phyloP scores from a whole-genome alignment of 495 filamentous ascomycete species.

The Durotheca rogersii region DNA sequence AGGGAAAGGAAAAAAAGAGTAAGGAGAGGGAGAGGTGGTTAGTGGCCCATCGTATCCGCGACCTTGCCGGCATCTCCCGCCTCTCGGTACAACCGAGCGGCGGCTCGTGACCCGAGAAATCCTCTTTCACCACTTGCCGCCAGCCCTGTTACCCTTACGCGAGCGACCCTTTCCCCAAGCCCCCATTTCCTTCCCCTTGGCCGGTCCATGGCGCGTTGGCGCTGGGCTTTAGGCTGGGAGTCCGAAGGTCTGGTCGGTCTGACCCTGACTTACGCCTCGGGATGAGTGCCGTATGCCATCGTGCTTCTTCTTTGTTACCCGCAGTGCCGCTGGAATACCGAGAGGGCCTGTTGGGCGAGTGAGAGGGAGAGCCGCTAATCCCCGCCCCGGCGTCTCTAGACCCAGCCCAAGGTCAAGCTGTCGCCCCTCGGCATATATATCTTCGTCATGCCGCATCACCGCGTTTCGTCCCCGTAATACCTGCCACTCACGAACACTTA shows the following conservation, averaged over 20 bases:
- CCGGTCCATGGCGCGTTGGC: conserved; percentile 16
- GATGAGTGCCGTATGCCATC: conserved; percentile 31
- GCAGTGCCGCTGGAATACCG: conserved; percentile 31
- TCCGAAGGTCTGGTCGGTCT: neutral
- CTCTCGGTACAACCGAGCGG: conserved; percentile 9
- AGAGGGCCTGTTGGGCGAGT: conserved; percentile 14
- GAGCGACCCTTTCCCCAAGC: conserved; percentile 3
- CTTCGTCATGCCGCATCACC: too few relatives aligned
- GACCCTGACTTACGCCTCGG: conserved; percentile 6
- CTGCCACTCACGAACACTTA: conserved; percentile 24
- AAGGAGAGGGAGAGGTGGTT: too few relatives aligned
- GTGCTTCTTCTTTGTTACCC: conserved; percentile 25
- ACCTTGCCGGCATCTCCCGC: conserved; percentile 36
- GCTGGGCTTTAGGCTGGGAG: conserved; percentile 14
- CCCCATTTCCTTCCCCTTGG: conserved; percentile 33
- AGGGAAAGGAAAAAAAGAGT: too few relatives aligned
- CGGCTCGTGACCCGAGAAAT: conserved; percentile 35
- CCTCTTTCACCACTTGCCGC: too few relatives aligned
- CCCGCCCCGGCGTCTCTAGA: neutral
- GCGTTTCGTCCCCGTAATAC: conserved; percentile 9
- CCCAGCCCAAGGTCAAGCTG: neutral
- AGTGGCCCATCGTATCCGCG: too few relatives aligned
- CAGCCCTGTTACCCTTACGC: too few relatives aligned
- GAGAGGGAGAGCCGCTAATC: too few relatives aligned
- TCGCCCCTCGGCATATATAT: conserved; percentile 26